Evolutionary conservation across 2,329 filamentous ascomycete species (phyloP).

Genomic region (Talaromyces sp.): DNA sequence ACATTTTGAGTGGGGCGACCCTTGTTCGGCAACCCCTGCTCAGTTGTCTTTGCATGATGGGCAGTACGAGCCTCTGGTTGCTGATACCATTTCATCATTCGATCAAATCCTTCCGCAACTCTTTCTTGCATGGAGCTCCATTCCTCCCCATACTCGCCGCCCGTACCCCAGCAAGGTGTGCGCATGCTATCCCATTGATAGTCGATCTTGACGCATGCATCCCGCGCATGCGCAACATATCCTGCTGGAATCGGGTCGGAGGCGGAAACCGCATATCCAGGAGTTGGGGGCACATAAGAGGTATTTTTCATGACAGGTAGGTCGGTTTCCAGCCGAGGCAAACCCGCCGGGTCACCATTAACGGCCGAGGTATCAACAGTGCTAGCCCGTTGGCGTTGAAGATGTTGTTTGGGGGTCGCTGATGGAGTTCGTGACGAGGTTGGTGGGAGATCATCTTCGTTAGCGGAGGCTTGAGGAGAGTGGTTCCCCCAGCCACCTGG

Average conservation of each 20-base stretch:
- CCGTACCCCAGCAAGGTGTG: constrained; percentile 78
- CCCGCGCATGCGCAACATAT: constrained; percentile 86
- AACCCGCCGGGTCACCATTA: constrained; percentile 21
- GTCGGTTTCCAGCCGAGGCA: constrained; percentile 38
- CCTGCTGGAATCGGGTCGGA: constrained; percentile 82
- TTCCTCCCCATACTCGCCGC: constrained; percentile 86
- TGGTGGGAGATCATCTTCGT: constrained; percentile 30
- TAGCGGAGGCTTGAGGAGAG: constrained; percentile 27
- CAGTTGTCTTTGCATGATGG: constrained; percentile 13
- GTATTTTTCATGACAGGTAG: constrained; percentile 30
- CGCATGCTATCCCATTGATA: constrained; percentile 95
- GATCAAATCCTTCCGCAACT: constrained; percentile 77
- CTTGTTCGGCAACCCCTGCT: constrained; percentile 22
- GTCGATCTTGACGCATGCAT: constrained; percentile 84
- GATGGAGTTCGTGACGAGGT: neutral
- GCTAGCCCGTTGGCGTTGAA: constrained; percentile 51
- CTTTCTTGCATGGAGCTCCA: constrained; percentile 95
- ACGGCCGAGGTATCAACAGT: constrained; percentile 42
- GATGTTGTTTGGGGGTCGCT: constrained; percentile 13
- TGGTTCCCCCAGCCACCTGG: constrained; percentile 59
- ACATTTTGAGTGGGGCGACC: constrained; percentile 74
- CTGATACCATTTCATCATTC: constrained; percentile 81
- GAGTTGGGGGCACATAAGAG: constrained; percentile 74
- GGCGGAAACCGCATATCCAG: constrained; percentile 79
- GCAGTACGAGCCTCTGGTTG: constrained; percentile 41